These are phyloP conservation scores for Thecaphora thlaspeos DNA, from an alignment of 1,284 basidiomycete genomes.

Conservation along the genomic window DNA sequence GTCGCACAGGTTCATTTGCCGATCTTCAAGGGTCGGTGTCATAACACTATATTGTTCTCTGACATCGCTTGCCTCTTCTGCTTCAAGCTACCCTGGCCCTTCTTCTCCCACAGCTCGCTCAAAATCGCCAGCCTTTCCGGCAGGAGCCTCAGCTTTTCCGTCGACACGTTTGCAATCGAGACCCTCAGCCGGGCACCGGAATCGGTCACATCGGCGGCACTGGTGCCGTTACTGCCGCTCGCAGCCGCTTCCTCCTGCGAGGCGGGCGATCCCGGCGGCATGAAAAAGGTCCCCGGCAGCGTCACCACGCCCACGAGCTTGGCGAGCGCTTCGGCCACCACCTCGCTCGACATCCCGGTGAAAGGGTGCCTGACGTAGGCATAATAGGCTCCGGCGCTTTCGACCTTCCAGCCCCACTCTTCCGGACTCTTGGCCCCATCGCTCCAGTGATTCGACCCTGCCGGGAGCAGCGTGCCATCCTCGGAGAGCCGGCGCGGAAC, in stretches of 20 bases:
- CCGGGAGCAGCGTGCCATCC: slow-evolving; percentile 10
- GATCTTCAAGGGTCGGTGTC: no score
- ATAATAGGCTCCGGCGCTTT: slow-evolving; percentile 56
- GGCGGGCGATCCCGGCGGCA: slow-evolving; percentile 5
- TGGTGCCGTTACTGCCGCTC: neutral
- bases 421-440: slow-evolving; percentile 13
- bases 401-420: slow-evolving; percentile 53
- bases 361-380: slow-evolving; percentile 51
- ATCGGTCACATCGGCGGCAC: neutral
- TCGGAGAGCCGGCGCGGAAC: slow-evolving; percentile 13
- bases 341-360: slow-evolving; percentile 11
- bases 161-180: slow-evolving; percentile 32
- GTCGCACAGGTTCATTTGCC: no score
- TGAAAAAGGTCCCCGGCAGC: slow-evolving; percentile 40
- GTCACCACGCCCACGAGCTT: slow-evolving; percentile 40
- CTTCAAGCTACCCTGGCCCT: slow-evolving; percentile 30
- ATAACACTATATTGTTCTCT: no score
- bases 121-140: slow-evolving; percentile 29
- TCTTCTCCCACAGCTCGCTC: slow-evolving; percentile 31
- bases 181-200: slow-evolving; percentile 20
- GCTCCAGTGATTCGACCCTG: neutral
- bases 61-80: no score
- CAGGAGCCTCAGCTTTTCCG: slow-evolving; percentile 16
- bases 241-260: neutral
- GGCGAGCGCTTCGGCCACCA: slow-evolving; percentile 38